Conservation (phyloP, 441 rosid genomes). For the Gossypium davidsonii region DNA sequence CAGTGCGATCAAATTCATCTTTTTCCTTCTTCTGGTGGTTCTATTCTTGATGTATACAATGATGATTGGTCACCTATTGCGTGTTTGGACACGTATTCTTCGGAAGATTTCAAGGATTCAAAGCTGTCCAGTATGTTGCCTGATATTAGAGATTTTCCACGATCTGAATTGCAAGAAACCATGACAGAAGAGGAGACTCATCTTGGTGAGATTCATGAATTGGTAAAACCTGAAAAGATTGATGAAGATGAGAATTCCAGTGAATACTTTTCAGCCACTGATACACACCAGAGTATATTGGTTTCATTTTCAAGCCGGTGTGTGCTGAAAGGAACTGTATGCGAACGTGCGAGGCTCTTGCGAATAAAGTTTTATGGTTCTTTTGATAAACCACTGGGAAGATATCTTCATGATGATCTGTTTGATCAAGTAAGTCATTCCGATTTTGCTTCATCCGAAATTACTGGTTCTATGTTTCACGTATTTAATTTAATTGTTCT, state of each 20-base stretch:
- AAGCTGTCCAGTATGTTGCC: conserved; percentile 18
- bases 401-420: conserved; percentile 70
- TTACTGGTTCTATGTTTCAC: not conserved
- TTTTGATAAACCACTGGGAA: conserved; percentile 93
- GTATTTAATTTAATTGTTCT: conserved; percentile 13
- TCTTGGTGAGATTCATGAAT: conserved; percentile 29
- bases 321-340: conserved; percentile 65
- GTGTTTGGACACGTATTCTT: conserved; percentile 27
- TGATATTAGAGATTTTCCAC: conserved; percentile 25
- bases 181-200: conserved; percentile 34
- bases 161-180: conserved; percentile 30
- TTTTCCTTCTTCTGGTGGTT: conserved; percentile 28
- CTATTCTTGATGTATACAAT: conserved; percentile 25
- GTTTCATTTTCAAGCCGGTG: conserved; percentile 88
- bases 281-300: conserved; percentile 79
- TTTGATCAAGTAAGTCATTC: conserved; percentile 60
- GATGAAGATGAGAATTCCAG: conserved; percentile 45
- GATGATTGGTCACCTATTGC: conserved; percentile 25
- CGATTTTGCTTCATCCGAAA: not conserved
- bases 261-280: conserved; percentile 67
- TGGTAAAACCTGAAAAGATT: conserved; percentile 33
- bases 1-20: conserved; percentile 30
- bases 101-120: conserved; percentile 28
- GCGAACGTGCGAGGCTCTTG: conserved; percentile 78
- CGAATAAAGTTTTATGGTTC: conserved; percentile 90